phyloP scores from a whole-genome alignment of 768 basidiomycete species.

The Hypholoma fasciculare region DNA sequence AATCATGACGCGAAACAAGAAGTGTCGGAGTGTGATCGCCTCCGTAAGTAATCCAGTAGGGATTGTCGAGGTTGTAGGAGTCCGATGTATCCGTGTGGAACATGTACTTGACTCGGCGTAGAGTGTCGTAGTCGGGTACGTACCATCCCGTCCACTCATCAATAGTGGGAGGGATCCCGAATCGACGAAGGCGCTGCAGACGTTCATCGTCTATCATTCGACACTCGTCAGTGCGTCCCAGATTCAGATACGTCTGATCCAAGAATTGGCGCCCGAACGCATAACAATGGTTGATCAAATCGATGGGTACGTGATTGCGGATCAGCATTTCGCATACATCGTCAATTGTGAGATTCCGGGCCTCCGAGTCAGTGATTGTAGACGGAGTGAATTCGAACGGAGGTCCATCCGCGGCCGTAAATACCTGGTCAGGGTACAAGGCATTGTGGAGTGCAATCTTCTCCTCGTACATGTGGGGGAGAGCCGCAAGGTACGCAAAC shows the following conservation, averaged over 20 bases:
- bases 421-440: neutral
- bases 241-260: neutral
- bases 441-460: neutral
- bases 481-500: neutral
- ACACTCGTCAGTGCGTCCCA: neutral
- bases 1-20: neutral
- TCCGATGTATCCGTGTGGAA: neutral
- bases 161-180: neutral
- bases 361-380: neutral
- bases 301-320: neutral
- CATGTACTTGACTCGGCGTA: neutral
- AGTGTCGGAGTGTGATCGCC: neutral
- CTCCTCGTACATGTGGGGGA: neutral
- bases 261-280: neutral
- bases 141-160: neutral
- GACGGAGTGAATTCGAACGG: neutral
- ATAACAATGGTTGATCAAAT: neutral
- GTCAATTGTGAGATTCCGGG: neutral
- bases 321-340: neutral
- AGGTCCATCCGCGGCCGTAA: neutral
- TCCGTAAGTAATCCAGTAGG: neutral
- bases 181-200: neutral
- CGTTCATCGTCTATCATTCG: neutral
- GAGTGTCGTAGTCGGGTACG: neutral
- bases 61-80: neutral